Percentiles rank a stretch among this genome's conserved stretches.
phyloP scores from a whole-genome alignment of 2,329 filamentous ascomycete genomes.

The Seiridium unicorne region DNA sequence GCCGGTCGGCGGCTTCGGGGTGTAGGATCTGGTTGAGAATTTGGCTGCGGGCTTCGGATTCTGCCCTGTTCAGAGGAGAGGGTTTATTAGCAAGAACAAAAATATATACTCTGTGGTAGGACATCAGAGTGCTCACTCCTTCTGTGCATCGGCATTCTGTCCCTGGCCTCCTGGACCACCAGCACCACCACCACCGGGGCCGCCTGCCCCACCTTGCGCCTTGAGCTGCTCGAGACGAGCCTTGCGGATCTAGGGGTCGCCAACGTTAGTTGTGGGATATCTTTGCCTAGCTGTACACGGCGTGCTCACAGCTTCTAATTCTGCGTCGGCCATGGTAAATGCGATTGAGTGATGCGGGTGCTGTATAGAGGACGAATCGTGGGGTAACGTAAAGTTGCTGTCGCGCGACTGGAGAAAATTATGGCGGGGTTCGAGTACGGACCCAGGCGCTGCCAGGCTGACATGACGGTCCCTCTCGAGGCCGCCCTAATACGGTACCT shows the following conservation, averaged over 20 bases:
- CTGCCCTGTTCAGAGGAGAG: conserved; percentile 14
- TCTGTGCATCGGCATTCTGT: conserved; percentile 55
- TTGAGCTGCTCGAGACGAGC: conserved; percentile 93
- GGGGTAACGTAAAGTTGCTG: neutral
- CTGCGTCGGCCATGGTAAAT: conserved; percentile 59
- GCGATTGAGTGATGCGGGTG: neutral
- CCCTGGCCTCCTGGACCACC: conserved; percentile 42
- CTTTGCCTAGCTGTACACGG: no score
- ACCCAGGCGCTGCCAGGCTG: no score
- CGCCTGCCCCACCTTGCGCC: conserved; percentile 57
- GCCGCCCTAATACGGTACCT: no score
- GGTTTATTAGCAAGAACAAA: neutral
- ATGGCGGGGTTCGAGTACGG: neutral
- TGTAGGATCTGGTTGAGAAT: conserved; percentile 92
- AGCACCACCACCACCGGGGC: conserved; percentile 42
- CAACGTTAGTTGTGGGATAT: neutral
- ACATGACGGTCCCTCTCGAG: no score
- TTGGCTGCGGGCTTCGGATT: conserved; percentile 67
- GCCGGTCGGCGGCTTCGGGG: conserved; percentile 87
- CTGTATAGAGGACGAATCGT: neutral
- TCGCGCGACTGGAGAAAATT: neutral
- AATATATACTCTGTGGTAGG: neutral
- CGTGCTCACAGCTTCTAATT: conserved; percentile 57
- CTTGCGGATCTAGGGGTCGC: conserved; percentile 68
- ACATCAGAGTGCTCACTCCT: conserved; percentile 36